Conservation (phyloP, 805 yeast genomes). For the Spathaspora gorwiae region DNA sequence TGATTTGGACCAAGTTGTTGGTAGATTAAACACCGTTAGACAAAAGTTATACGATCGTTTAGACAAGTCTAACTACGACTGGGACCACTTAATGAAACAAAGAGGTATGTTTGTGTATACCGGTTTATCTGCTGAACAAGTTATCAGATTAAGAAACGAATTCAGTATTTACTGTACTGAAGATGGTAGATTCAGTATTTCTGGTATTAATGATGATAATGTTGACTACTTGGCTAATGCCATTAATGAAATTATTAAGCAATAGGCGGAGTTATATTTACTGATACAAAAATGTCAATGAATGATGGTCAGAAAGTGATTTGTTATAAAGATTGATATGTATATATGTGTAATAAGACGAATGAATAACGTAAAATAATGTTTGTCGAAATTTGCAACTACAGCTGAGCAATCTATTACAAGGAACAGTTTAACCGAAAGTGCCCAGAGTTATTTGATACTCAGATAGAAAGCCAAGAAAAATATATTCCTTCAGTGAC, state of each 20-base stretch:
- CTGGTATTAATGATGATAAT: conserved; percentile 79
- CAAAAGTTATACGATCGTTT: conserved; percentile 56
- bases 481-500: too few relatives aligned
- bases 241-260: conserved; percentile 46
- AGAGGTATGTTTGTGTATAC: conserved; percentile 97
- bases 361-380: too few relatives aligned
- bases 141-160: conserved; percentile 61
- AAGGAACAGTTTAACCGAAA: too few relatives aligned
- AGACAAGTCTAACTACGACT: conserved; percentile 58
- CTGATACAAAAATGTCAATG: neutral
- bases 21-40: conserved; percentile 74
- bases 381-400: too few relatives aligned
- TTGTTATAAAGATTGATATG: too few relatives aligned
- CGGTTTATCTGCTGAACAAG: conserved; percentile 70
- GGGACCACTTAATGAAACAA: conserved; percentile 86
- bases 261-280: conserved; percentile 8
- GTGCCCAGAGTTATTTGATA: too few relatives aligned
- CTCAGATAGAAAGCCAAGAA: too few relatives aligned
- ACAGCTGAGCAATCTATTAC: too few relatives aligned
- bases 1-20: conserved; percentile 76
- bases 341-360: too few relatives aligned
- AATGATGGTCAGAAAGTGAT: neutral
- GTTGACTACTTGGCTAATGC: conserved; percentile 70
- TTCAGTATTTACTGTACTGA: conserved; percentile 79
- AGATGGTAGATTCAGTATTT: conserved; percentile 88